Base-by-base conservation (phyloP, 2,329 filamentous ascomycete genomes). In the Alternaria sp. region DNA sequence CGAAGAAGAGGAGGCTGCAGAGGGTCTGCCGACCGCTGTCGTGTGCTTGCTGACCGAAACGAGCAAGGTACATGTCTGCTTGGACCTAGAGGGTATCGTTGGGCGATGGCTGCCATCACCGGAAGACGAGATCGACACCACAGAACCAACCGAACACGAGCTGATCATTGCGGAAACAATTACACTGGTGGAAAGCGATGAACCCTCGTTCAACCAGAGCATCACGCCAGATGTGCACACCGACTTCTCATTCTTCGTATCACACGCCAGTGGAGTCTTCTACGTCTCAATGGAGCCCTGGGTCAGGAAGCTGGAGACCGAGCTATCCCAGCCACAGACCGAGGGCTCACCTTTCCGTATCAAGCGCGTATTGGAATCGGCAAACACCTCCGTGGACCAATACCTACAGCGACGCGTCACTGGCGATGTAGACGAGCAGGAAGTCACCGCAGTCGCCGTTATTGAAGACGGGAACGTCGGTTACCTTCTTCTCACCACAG, bases 1-100 rank as follows among this genome's bases (percentile, higher is more conserved):
- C 3, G 81, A 84, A 26, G 82, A 84, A 1, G 84, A 84, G 46
- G 80, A 81, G 14, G 79, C 78, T 15, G 82, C 82, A 6, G 81
- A 85, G 58, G 85, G 84, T 6, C 70, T 89, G 20, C 87, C 87
- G 4, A 83, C 85, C 26, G 87, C 86, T 4, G 81, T 88, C 11
- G 80, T 90, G 7, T 89, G 86, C 71, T 75, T 90, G 10, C 82
- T 87, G 15, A 89, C 87, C 4, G 84, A 82, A 33, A 83, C 82
- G 21, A 85, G 85, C 47, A 82, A 86, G 58, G 81, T 90, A 8
- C 86, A 89, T 66, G 76, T 89, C 30, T 89, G 86, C 64, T 81
- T 90, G 26, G 87, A 90, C 67, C 75, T 89, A 30, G 86, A 89
- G 55, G 88, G 87, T 0, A 84, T 90, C 3, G 84, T 89, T 68